Conservation (phyloP, 495 filamentous ascomycete species). For the Aspergillus sparsus region DNA sequence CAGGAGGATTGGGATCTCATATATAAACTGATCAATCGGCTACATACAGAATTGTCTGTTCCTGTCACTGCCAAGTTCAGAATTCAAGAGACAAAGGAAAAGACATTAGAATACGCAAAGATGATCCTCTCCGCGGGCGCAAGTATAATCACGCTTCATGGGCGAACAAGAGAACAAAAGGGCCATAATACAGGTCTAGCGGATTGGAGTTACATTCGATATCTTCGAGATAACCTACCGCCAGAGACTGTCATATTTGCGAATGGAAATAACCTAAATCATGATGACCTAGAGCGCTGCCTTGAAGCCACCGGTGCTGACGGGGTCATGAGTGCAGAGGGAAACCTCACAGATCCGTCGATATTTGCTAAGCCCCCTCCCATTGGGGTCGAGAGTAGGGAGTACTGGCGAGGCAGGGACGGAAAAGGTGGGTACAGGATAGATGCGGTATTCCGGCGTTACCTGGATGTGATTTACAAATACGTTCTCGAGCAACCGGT, state of each 20-base stretch:
- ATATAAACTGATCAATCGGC: constrained; percentile 70
- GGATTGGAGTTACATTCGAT: constrained; percentile 83
- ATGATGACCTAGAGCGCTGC: constrained; percentile 78
- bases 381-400: constrained; percentile 62
- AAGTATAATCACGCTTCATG: constrained; percentile 91
- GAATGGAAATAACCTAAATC: constrained; percentile 89
- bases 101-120: constrained; percentile 83
- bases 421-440: constrained; percentile 86
- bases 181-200: constrained; percentile 93
- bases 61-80: constrained; percentile 96
- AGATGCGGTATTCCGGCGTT: constrained; percentile 83
- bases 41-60: constrained; percentile 69
- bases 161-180: constrained; percentile 86
- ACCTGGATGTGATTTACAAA: constrained; percentile 83
- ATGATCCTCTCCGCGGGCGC: constrained; percentile 88
- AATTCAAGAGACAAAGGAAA: constrained; percentile 82
- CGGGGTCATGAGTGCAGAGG: constrained; percentile 93
- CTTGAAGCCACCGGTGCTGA: constrained; percentile 85
- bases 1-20: constrained; percentile 91
- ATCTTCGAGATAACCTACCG: constrained; percentile 80
- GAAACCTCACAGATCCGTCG: constrained; percentile 85
- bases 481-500: constrained; percentile 64
- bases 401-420: constrained; percentile 82
- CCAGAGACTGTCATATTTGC: constrained; percentile 90
- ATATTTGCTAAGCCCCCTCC: constrained; percentile 74